These are phyloP conservation scores for Mycena kentingensis DNA, from an alignment of 768 basidiomycete genomes.

Conservation along the genomic window DNA sequence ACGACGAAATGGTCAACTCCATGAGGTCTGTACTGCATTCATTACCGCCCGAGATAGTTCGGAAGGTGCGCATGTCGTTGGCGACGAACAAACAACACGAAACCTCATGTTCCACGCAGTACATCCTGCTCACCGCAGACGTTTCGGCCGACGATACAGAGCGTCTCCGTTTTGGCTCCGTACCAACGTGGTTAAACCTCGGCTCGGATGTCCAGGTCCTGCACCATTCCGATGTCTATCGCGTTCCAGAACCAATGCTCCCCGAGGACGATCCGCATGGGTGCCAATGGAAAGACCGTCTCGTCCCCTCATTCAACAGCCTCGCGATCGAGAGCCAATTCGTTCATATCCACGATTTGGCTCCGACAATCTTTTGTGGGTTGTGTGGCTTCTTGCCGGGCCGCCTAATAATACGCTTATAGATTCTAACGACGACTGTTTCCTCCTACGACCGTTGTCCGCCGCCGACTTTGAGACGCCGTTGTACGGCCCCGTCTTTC, in stretches of 20 bases:
- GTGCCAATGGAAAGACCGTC: conserved; percentile 13
- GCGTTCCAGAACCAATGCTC: conserved; percentile 6
- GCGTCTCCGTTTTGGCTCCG: conserved; percentile 14
- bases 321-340: conserved; percentile 24
- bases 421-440: conserved; percentile 24
- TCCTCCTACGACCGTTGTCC: conserved; percentile 14
- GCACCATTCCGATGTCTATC: conserved; percentile 22
- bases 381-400: background rate
- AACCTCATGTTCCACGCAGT: conserved; percentile 8
- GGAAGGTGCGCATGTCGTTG: conserved; percentile 11
- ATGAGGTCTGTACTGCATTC: conserved; percentile 20
- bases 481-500: conserved; percentile 20
- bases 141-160: conserved; percentile 20
- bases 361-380: conserved; percentile 22
- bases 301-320: conserved; percentile 23
- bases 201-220: conserved; percentile 1
- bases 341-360: conserved; percentile 7
- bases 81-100: background rate
- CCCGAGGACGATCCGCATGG: background rate
- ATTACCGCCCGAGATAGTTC: conserved; percentile 13
- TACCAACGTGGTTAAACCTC: conserved; percentile 17
- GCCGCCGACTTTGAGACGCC: conserved; percentile 15
- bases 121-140: conserved; percentile 21
- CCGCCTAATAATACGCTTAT: too few species aligned
- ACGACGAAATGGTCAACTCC: conserved; percentile 21